Percentiles rank a stretch among this genome's conserved stretches.
phyloP scores from a whole-genome alignment of 352 stramenopile genomes.

The Plasmopara muralis region DNA sequence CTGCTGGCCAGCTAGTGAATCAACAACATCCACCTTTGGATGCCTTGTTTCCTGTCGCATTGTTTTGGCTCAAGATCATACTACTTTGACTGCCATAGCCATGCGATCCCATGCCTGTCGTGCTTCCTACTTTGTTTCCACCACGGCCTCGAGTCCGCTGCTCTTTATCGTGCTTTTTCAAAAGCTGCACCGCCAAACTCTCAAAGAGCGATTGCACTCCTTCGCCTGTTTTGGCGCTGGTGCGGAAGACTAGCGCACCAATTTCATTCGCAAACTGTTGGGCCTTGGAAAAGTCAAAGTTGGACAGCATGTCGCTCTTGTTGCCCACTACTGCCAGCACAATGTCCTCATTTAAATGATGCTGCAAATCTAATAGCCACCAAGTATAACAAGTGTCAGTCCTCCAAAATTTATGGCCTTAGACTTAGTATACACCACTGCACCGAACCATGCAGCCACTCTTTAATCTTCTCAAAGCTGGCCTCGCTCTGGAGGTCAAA shows the following conservation, averaged over 20 bases:
- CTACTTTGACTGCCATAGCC: slow-evolving; percentile 29
- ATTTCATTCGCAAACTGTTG: slow-evolving; percentile 74
- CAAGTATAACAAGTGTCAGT: slow-evolving; percentile 3
- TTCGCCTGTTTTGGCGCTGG: slow-evolving; percentile 76
- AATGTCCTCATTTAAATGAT: slow-evolving; percentile 75
- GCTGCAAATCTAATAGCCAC: slow-evolving; percentile 47
- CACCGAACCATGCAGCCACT: slow-evolving; percentile 66
- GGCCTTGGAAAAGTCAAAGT: slow-evolving; percentile 64
- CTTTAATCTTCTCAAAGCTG: slow-evolving; percentile 83
- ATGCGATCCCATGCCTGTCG: slow-evolving; percentile 18
- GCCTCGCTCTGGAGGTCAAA: slow-evolving; percentile 74
- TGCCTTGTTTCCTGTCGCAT: slow-evolving; percentile 16
- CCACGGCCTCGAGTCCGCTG: slow-evolving; percentile 39
- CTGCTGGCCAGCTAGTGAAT: slow-evolving; percentile 7
- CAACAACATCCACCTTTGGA: slow-evolving; percentile 37
- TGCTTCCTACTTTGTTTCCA: slow-evolving; percentile 29
- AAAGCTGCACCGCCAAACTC: slow-evolving; percentile 53
- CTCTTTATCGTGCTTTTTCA: slow-evolving; percentile 76
- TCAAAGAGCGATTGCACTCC: slow-evolving; percentile 74
- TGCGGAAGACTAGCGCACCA: slow-evolving; percentile 74
- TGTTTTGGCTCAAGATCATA: slow-evolving; percentile 31
- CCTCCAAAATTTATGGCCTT: not conserved
- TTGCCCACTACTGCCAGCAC: slow-evolving; percentile 80
- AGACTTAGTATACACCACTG: not conserved
- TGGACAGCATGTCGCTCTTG: slow-evolving; percentile 64